Base-by-base conservation (phyloP, 805 yeast species). In the Priceomyces carsonii region DNA sequence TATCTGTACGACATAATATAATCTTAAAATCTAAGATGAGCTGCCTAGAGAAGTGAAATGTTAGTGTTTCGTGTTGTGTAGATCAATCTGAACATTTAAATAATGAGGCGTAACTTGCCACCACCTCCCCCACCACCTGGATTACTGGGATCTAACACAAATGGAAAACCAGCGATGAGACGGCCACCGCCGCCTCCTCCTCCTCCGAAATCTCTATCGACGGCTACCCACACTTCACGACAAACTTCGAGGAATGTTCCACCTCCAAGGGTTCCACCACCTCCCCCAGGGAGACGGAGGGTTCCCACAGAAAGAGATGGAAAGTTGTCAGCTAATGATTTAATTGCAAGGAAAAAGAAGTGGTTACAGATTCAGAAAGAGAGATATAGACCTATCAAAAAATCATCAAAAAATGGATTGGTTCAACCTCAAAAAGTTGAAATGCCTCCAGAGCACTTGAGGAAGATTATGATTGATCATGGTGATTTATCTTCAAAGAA, bases 361-460 rank as follows among this genome's bases (percentile, higher is more conserved):
- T 85, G 93, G 95, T 63, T 72, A 7, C 75, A 70, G 36, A 29
- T 75, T 2, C 95, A 85, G 47, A 84, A 82, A 51, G 57, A 54
- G 26, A 62, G 85, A 39, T 82, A 71, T 53, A 26, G 35, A 26
- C 47, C 33, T 5, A 36, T 35, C 16, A 36, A 50, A 14, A 41
- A 53, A 33, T 36, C 55, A 34, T 47, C 51, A 38, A 49, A 56
- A 39, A 67, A 76, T 22, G 71, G 82, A 9, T 63, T 66, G 28
- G 78, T 79, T 8, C 79, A 74, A 32, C 71, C 84, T 0, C 73
- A 72, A 8, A 85, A 85, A 51, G 73, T 80, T 1, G 89, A 86
- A 45, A 83, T 90, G 89, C 96, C 97, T 0, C 95, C 95, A 0
- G 96, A 90, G 51, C 97, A 90, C 61, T 63, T 91, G 16, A 71